Evolutionary conservation across 768 basidiomycete species (phyloP).

Genomic region (Psilocybe sp.): DNA sequence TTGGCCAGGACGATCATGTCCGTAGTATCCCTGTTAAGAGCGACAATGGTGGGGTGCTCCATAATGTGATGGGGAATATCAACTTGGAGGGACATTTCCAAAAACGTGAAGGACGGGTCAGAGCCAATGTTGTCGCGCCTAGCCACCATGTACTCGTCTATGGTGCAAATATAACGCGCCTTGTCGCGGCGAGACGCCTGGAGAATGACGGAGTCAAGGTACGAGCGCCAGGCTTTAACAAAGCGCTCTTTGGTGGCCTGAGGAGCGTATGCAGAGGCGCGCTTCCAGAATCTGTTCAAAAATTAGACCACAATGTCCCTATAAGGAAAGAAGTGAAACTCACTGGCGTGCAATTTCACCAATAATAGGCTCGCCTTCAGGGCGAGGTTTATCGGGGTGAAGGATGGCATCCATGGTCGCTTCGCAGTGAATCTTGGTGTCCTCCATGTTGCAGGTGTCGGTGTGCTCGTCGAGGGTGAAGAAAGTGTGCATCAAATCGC

Average conservation of each 20-base stretch:
- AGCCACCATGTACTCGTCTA: constrained; percentile 9
- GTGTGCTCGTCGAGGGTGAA: constrained; percentile 10
- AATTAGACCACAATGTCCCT: neutral
- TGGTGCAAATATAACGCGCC: constrained; percentile 8
- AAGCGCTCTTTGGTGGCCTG: constrained; percentile 7
- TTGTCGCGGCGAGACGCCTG: constrained; percentile 3
- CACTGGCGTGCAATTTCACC: constrained; percentile 3
- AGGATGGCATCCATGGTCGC: constrained; percentile 5
- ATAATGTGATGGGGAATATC: constrained; percentile 7
- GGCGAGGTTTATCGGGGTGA: constrained; percentile 1
- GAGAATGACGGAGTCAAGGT: constrained; percentile 7
- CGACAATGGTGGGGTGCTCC: constrained; percentile 7
- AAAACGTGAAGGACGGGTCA: constrained; percentile 6
- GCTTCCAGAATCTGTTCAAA: constrained; percentile 6
- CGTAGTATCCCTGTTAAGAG: constrained; percentile 2
- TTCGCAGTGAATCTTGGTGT: neutral
- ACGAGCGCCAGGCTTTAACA: constrained; percentile 5
- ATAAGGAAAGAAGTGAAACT: neutral
- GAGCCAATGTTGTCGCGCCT: constrained; percentile 8
- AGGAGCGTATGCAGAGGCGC: neutral
- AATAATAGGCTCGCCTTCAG: neutral
- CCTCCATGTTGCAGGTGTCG: constrained; percentile 1
- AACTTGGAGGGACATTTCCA: constrained; percentile 7
- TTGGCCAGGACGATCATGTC: constrained; percentile 10
- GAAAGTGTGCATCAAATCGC: constrained; percentile 11